Percentiles rank a stretch among this genome's conserved stretches.
These are phyloP conservation scores for Coriolopsis trogii DNA, from an alignment of 1,284 basidiomycete genomes.

Conservation along the genomic window DNA sequence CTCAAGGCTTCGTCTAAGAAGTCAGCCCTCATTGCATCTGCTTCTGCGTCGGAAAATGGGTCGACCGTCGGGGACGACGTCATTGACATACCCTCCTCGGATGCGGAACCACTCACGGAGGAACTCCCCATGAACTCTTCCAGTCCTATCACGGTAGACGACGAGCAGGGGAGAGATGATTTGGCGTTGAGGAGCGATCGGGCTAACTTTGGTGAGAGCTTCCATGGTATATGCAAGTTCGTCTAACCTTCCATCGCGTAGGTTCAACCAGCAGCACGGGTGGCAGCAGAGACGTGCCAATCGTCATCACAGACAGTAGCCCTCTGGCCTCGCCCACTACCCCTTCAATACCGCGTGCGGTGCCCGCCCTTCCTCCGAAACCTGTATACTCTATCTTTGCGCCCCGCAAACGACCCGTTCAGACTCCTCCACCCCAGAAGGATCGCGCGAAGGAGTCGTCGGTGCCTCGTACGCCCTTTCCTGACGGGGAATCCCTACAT, in stretches of 20 bases:
- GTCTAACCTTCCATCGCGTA: neutral
- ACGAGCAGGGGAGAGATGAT: neutral
- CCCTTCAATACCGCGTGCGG: neutral
- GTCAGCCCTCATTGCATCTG: slow-evolving; percentile 9
- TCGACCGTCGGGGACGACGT: slow-evolving; percentile 6
- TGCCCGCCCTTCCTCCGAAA: slow-evolving; percentile 26
- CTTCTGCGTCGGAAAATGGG: slow-evolving; percentile 13
- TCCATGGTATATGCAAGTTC: neutral
- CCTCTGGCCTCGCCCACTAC: slow-evolving; percentile 8
- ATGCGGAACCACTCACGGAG: slow-evolving; percentile 16
- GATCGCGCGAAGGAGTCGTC: slow-evolving; percentile 1
- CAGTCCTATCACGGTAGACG: slow-evolving; percentile 12
- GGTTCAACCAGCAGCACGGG: neutral
- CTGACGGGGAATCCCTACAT: slow-evolving; percentile 59
- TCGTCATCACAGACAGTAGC: slow-evolving; percentile 22
- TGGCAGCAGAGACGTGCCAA: slow-evolving; percentile 28
- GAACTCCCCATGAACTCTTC: slow-evolving; percentile 9
- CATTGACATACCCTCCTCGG: slow-evolving; percentile 19
- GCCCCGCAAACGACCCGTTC: slow-evolving; percentile 15
- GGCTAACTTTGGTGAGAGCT: neutral
- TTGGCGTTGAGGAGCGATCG: neutral
- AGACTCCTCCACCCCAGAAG: slow-evolving; percentile 1
- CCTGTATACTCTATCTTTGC: slow-evolving; percentile 37
- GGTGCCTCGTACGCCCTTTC: slow-evolving; percentile 44
- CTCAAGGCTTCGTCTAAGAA: slow-evolving; percentile 14